A percentile compares a stretch with the other conserved stretches of the same genome.
Conservation (phyloP, 768 basidiomycete genomes). For the Boletus sp. region DNA sequence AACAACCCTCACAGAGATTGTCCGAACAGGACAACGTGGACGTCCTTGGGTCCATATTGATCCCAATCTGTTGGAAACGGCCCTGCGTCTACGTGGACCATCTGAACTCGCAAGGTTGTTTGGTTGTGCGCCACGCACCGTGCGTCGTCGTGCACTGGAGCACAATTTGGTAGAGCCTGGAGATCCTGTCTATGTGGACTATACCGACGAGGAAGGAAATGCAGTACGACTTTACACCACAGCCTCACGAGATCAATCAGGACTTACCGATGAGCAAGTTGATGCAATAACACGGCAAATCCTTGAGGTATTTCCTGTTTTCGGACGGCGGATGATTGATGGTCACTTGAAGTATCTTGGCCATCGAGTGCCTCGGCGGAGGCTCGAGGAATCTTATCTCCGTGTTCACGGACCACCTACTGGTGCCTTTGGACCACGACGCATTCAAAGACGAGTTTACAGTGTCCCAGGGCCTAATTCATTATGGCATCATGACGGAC, state of each 20-base stretch:
- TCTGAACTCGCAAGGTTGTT: background rate
- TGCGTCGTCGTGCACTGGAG: background rate
- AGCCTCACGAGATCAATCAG: background rate
- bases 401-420: background rate
- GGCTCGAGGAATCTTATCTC: background rate
- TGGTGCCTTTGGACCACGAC: background rate
- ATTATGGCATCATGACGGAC: background rate
- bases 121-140: background rate
- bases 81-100: background rate
- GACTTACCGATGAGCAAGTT: background rate
- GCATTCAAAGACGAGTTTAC: background rate
- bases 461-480: background rate
- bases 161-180: background rate
- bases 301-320: background rate
- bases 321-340: background rate
- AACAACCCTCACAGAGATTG: background rate
- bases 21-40: background rate
- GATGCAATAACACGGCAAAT: background rate
- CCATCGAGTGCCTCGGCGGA: background rate
- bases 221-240: background rate
- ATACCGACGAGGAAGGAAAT: background rate
- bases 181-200: background rate
- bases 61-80: background rate
- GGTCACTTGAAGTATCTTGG: background rate
- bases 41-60: background rate